Base-by-base conservation (phyloP, 495 filamentous ascomycete genomes). In the Annulohypoxylon stygium region DNA sequence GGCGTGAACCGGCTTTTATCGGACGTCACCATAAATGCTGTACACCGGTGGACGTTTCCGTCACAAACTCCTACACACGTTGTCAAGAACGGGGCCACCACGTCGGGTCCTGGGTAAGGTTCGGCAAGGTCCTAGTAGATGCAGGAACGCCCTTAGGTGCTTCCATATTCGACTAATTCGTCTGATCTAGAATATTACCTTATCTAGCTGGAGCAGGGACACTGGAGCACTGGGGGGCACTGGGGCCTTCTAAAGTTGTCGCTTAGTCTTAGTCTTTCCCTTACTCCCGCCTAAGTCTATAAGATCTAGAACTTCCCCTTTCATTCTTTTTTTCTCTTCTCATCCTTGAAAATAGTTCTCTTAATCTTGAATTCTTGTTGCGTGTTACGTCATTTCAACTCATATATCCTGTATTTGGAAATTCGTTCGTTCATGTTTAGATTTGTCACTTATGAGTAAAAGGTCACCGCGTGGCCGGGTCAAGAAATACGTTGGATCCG, bases 161-260 rank as follows among this genome's bases (percentile, higher is more conserved):
- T 43, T 43, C 39, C 39, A 43, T 33, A 30, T 36, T 43, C 12
- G 2, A 37, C 51, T 60, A 60, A 73, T 73, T 43, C 39, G 2
- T 57, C 51, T 64, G 53, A 73, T 73, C 70, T 68, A 65, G 70
- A 73, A 73, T 11, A 68, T 37, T 64, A 26, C 70, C 70, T 73
- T 73, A 73, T 73, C 70, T 73, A 61, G 62, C 57, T 57, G 43
- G 43, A n/a, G 30, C 30, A 30, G 30, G 30, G 30, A 30, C 30
- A 30, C 30, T 30, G 30, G 30, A 30, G 3, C 30, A 30, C 30
- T 30, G 30, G 30, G 26, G 26, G 30, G 30, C 30, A 30, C 57
- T 57, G 43, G 43, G 43, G 11, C 41, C n/a, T 36, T 55, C 16
- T n/a, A 48, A 69, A 69, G 57, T 47, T 47, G 25, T 51, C 34